Base-by-base conservation (phyloP, 2,329 filamentous ascomycete species). In the Fusarium goolgardi region DNA sequence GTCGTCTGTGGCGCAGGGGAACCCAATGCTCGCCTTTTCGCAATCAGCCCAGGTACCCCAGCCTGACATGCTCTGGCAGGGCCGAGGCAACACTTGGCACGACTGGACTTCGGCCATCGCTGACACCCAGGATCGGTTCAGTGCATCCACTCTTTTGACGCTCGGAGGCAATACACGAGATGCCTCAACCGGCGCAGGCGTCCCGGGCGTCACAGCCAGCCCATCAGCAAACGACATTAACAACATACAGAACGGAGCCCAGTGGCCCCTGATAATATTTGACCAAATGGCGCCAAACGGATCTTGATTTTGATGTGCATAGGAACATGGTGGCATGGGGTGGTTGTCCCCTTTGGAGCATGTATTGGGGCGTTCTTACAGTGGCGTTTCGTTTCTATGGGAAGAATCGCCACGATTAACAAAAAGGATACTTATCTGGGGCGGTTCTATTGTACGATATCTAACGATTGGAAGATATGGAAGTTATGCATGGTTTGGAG, bases 101-200 rank as follows among this genome's bases (percentile, higher is more conserved):
- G 82, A 86, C 74, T 87, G 85, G 85, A 83, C 84, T 11, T 79
- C 81, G 1, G 83, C 84, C 54, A 82, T 87, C 29, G 79, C 81
- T 34, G 81, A 84, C 65, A 82, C 75, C 34, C 82, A 84, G 59
- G 82, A 85, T 44, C 79, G 82, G 25, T 85, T 82, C 73, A 82
- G 81, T 61, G 83, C 83, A 29, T 82, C 78, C 45, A 80, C 84
- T 16, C 75, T 86, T 15, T 75, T 86, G 65, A 83, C 80, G 1
- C 76, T 86, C 5, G 83, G 82, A 4, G 76, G 75, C 20, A 76
- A 54, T 34, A 55, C 71, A 37, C 68, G 73, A 39, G 71, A 72
- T 50, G 29, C 53, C 31, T 59, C 59, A 9, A 39, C 63, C 20
- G 59, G 61, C 32, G 40, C 65, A 23, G 70, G 63, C 49, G 55